These are phyloP conservation scores for Morella rubra DNA, from an alignment of 306 rosid genomes.

Conservation along the genomic window DNA sequence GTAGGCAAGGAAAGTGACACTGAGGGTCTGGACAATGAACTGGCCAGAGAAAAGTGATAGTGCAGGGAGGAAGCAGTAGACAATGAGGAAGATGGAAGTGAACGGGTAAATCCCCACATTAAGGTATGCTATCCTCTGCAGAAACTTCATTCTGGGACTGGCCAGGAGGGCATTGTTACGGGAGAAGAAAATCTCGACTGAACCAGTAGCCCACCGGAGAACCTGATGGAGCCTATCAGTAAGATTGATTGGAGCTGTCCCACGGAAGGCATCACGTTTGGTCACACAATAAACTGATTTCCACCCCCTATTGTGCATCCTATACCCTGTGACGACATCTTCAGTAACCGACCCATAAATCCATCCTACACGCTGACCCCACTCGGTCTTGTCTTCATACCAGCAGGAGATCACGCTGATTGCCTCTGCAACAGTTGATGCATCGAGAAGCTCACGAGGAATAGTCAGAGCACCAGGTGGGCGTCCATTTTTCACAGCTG, in stretches of 20 bases:
- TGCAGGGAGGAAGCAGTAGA: slow-evolving; percentile 96
- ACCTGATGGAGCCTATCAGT: slow-evolving; percentile 95
- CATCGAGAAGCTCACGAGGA: slow-evolving; percentile 88
- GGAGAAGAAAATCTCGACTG: slow-evolving; percentile 95
- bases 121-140: slow-evolving; percentile 87
- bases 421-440: slow-evolving; percentile 94
- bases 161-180: slow-evolving; percentile 90
- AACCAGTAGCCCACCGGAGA: slow-evolving; percentile 97
- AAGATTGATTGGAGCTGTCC: slow-evolving; percentile 94
- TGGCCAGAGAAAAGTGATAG: slow-evolving; percentile 96
- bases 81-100: slow-evolving; percentile 88
- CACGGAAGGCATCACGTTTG: slow-evolving; percentile 94
- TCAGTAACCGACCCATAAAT: slow-evolving; percentile 97
- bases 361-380: slow-evolving; percentile 99
- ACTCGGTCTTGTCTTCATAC: slow-evolving; percentile 96
- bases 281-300: slow-evolving; percentile 93
- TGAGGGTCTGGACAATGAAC: slow-evolving; percentile 86
- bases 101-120: slow-evolving; percentile 97
- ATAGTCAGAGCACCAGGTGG: slow-evolving; percentile 83
- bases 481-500: slow-evolving; percentile 91
- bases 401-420: slow-evolving; percentile 95
- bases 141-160: slow-evolving; percentile 77
- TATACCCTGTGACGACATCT: slow-evolving; percentile 95
- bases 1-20: slow-evolving; percentile 76
- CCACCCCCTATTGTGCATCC: slow-evolving; percentile 99